Evolutionary conservation across 257 asterid species (phyloP), one percentile per base, ranked within the genome.

Genomic region (Ocimum tenuiflorum): DNA sequence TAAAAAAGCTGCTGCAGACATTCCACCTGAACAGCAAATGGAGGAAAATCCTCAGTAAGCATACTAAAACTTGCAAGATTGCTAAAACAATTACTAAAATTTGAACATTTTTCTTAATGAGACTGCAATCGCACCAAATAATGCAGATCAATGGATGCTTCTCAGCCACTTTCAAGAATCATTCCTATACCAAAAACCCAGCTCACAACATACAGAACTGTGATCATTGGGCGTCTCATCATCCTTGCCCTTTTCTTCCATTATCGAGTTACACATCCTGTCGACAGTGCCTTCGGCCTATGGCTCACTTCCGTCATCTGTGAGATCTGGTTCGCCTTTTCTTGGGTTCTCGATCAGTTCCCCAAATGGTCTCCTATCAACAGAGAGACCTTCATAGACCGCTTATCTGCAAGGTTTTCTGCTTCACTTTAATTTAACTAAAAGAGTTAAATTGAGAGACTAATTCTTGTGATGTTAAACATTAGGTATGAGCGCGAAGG

Each of bases 281-380:
- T 94, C 23, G 96, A 90, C 9, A 87, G 94, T 51, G 97, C 99
- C 23, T 81, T 81, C 54, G 88, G 86, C 9, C 79, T 94, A 14
- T 94, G 99, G 99, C 86, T 94, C 57, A 86, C 90, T 51, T 94
- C 99, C 4, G 97, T 94, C 38, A 86, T 90, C 29, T 94, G 97
- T 70, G 99, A 94, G 88, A 86, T 94, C 60, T 94, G 99, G 99
- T 90, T 94, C 50, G 99, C 97, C 0, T 77, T 94, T 58, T 90
- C 97, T 0, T 94, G 99, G 99, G 80, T 94, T 39, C 81, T 94
- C 41, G 99, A 94, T 86, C 99, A 94, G 83, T 94, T 94, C 82
- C 99, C 97, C 18, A 94, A 94, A 68, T 90, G 99, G 97, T 82
- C 74, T 17, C 99, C 99, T 1, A 72, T 90, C 14, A 90, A 90